phyloP scores from a whole-genome alignment of 2,329 filamentous ascomycete species.

The Diaporthe amygdali region DNA sequence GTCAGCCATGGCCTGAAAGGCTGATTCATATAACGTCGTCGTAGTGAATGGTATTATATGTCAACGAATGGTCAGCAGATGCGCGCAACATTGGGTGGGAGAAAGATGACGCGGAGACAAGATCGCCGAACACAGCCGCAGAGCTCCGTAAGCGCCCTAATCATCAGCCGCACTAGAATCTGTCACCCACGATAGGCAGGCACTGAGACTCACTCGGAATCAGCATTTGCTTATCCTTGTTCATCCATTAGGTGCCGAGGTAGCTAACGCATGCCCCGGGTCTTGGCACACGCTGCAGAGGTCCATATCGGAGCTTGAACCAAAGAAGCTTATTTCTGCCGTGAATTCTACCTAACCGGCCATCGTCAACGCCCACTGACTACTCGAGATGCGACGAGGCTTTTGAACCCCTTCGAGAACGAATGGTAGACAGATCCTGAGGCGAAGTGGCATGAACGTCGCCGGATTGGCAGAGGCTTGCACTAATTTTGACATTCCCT shows the following conservation, averaged over 20 bases:
- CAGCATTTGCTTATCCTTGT: background rate
- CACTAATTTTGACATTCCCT: background rate
- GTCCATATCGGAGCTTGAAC: background rate
- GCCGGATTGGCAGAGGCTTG: too few relatives aligned
- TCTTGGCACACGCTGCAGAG: background rate
- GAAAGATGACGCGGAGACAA: background rate
- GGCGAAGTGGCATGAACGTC: too few relatives aligned
- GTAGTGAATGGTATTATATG: background rate
- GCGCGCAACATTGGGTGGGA: background rate
- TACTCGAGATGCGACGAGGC: background rate
- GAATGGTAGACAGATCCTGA: too few relatives aligned
- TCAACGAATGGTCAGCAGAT: too few relatives aligned
- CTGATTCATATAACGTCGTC: background rate
- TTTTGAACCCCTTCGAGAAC: rapidly evolving
- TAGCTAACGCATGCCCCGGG: background rate
- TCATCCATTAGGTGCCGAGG: background rate
- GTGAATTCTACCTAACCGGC: background rate
- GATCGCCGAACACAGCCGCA: background rate
- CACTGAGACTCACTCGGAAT: background rate
- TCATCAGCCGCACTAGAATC: constrained; percentile 6
- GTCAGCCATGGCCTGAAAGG: background rate
- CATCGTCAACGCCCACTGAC: background rate
- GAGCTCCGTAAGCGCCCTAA: background rate
- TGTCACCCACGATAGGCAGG: background rate
- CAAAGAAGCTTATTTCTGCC: background rate